phyloP scores from a whole-genome alignment of 441 rosid genomes.

The Mallotus repandus region DNA sequence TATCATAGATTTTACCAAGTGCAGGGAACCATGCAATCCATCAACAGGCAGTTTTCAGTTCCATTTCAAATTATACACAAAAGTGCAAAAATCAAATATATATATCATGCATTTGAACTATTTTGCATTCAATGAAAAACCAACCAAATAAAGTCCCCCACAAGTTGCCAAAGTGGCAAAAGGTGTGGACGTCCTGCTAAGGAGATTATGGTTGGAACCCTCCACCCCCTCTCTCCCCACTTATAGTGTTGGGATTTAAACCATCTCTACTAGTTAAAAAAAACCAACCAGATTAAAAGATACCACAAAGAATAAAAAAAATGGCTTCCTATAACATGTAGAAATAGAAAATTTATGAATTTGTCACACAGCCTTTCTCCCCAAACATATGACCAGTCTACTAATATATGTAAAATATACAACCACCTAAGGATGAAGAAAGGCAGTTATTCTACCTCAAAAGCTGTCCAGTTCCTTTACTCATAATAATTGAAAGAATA shows the following conservation, averaged over 20 bases:
- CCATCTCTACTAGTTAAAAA: too few relatives aligned
- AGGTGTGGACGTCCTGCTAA: too few relatives aligned
- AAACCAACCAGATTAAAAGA: too few relatives aligned
- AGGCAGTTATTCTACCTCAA: too few relatives aligned
- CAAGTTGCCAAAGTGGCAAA: too few relatives aligned
- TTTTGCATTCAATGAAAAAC: neutral
- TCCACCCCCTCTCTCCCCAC: too few relatives aligned
- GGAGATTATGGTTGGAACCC: too few relatives aligned
- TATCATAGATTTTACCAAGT: neutral
- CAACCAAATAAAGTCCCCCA: too few relatives aligned
- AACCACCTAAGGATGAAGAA: neutral
- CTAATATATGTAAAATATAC: neutral
- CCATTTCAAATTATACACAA: neutral
- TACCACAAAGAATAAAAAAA: too few relatives aligned
- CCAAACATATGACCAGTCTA: neutral
- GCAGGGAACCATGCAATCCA: slow-evolving; percentile 3
- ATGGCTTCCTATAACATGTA: too few relatives aligned
- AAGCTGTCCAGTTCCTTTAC: neutral
- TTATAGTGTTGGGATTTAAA: too few relatives aligned
- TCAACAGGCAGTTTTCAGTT: neutral
- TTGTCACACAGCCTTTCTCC: neutral
- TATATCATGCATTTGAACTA: neutral
- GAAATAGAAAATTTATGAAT: neutral
- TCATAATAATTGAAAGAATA: neutral
- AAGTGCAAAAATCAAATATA: neutral